phyloP scores from a whole-genome alignment of 495 filamentous ascomycete species.

The Chaetomium tenue region DNA sequence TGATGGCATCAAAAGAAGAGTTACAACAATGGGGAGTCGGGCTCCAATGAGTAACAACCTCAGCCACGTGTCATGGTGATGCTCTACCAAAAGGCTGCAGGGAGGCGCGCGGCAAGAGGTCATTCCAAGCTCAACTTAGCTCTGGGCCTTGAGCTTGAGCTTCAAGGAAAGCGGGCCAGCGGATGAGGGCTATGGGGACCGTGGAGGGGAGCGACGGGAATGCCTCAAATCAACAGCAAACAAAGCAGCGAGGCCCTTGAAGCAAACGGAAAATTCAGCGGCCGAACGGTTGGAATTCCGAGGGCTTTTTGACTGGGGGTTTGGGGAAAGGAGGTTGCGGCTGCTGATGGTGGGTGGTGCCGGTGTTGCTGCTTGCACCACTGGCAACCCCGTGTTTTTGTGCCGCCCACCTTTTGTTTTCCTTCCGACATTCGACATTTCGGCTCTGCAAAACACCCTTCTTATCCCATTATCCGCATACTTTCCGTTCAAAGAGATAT shows the following conservation, averaged over 20 bases:
- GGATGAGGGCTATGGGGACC: neutral
- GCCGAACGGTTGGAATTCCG: neutral
- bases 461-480: neutral
- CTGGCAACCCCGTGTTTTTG: constrained; percentile 24
- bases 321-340: neutral
- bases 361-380: constrained; percentile 17
- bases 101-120: constrained; percentile 14
- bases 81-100: neutral
- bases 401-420: constrained; percentile 27
- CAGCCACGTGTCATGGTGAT: constrained; percentile 18
- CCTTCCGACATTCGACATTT: constrained; percentile 17
- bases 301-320: neutral
- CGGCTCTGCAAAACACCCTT: constrained; percentile 8
- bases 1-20: neutral
- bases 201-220: neutral
- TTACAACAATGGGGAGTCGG: neutral
- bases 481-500: neutral
- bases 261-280: neutral
- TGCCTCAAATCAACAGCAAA: neutral
- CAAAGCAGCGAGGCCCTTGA: neutral
- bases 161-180: neutral
- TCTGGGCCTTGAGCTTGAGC: neutral
- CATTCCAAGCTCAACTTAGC: neutral
- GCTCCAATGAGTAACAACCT: constrained; percentile 1
- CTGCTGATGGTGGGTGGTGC: constrained; percentile 12